These are phyloP conservation scores for Diaporthe citriasiana DNA, from an alignment of 2,329 filamentous ascomycete species.

Conservation along the genomic window DNA sequence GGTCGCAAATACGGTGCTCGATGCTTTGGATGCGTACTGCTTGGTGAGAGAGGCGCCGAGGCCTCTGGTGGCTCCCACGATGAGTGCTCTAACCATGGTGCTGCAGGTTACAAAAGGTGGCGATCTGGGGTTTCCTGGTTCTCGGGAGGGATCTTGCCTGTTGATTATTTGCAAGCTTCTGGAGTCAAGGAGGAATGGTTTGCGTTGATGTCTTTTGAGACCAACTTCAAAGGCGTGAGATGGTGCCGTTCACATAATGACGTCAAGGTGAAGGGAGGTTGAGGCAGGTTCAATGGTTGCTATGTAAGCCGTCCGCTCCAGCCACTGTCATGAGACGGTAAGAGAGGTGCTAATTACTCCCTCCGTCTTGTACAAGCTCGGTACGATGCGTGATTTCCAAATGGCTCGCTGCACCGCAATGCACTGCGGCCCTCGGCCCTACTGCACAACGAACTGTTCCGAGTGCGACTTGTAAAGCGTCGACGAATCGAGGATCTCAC, in stretches of 20 bases:
- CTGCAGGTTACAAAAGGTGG: neutral
- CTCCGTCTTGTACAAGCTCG: no score
- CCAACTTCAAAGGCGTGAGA: constrained; percentile 6
- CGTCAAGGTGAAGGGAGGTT: constrained; percentile 34
- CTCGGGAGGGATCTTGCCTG: no score
- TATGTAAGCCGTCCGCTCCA: neutral
- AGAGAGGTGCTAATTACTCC: neutral
- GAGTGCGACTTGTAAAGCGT: constrained; percentile 63
- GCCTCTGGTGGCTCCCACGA: constrained; percentile 78
- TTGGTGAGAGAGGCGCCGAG: constrained; percentile 74
- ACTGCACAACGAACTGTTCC: constrained; percentile 60
- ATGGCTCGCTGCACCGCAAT: neutral
- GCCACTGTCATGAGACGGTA: neutral
- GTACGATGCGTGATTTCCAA: neutral
- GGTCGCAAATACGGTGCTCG: constrained; percentile 69
- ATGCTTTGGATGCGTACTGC: constrained; percentile 64
- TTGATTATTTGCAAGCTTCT: neutral
- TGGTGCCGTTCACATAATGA: constrained; percentile 36
- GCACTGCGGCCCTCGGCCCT: neutral
- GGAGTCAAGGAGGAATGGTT: neutral
- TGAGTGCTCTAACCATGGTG: constrained; percentile 66
- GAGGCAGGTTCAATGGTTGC: neutral
- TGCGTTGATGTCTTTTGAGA: neutral
- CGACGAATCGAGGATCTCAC: constrained; percentile 62
- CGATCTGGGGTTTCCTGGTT: no score